Base-by-base conservation (phyloP, 257 asterid genomes). In the Penstemon eatonii region DNA sequence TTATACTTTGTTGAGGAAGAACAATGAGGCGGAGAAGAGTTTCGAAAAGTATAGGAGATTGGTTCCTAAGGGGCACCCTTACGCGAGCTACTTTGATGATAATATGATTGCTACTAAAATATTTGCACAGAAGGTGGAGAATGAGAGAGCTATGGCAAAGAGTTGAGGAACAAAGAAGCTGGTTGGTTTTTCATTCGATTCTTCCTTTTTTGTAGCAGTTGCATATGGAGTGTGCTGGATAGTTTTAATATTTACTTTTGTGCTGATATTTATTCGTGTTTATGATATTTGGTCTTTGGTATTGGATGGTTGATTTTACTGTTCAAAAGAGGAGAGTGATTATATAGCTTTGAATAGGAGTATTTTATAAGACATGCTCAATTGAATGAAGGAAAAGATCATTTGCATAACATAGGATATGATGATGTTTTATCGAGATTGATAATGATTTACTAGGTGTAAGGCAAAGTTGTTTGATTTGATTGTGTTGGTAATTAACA, bases 11-110 rank as follows among this genome's bases (percentile, higher is more conserved):
- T 72, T 90, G 87, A 82, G 81, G 87, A 91, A 87, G 63, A 87
- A 70, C 43, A 63, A 49, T 0, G 96, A 89, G 83, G 99, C 99
- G 3, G 96, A 90, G 68, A 87, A 87, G 82, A 78, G 60, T 76
- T 93, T 93, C 43, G 96, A 87, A 73, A 90, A 85, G 81, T 93
- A 88, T 63, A 63, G 89, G 72, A 85, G 87, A 65, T 76, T 93
- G 82, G 92, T 93, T 44, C 97, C 99, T 0, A 84, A 89, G 65
- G 94, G 82, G 65, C 97, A 93, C 68, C 99, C 97, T 13, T 93
- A 84, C 15, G 87, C 96, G 0, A 79, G 83, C 65, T 93, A 81
- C 60, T 86, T 90, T 60, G 96, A 93, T 80, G 96, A 89, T 68
- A 90, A 85, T 65, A 89, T 93, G 97, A 76, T 85, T 55, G 99